These are phyloP conservation scores for Globisporangium sylvaticum DNA, from an alignment of 352 stramenopile species.

Conservation along the genomic window DNA sequence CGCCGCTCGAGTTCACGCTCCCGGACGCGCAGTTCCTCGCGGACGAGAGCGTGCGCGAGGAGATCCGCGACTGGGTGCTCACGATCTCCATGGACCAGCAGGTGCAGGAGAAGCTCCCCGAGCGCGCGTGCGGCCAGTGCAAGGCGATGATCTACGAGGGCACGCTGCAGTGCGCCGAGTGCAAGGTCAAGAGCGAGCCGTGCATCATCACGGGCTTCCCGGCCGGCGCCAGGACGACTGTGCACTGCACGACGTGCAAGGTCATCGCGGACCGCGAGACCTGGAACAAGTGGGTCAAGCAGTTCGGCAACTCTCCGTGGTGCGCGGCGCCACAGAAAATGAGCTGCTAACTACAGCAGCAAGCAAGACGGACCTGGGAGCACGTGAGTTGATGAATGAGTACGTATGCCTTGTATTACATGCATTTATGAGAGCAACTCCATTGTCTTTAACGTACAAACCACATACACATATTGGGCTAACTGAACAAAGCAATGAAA, in stretches of 20 bases:
- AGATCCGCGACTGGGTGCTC: constrained; percentile 94
- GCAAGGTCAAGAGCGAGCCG: constrained; percentile 66
- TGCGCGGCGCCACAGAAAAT: constrained; percentile 81
- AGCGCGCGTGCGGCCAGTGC: constrained; percentile 65
- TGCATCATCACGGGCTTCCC: constrained; percentile 92
- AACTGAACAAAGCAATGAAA: background rate
- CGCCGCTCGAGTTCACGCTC: constrained; percentile 69
- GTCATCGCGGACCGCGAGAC: constrained; percentile 81
- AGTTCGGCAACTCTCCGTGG: constrained; percentile 80
- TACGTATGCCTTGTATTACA: background rate
- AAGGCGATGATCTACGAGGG: constrained; percentile 89
- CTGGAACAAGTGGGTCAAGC: constrained; percentile 89
- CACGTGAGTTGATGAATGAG: background rate
- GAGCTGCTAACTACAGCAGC: constrained; percentile 49
- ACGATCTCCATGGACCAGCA: constrained; percentile 94
- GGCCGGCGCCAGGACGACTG: constrained; percentile 78
- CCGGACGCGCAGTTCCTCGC: constrained; percentile 74
- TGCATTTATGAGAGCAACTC: background rate
- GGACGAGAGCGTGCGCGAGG: constrained; percentile 85
- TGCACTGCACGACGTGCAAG: constrained; percentile 88
- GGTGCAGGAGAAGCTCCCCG: constrained; percentile 88
- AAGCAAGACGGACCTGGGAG: background rate
- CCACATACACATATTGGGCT: background rate
- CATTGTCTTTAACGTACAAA: background rate
- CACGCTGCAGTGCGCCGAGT: constrained; percentile 70